Conservation (phyloP, 306 rosid genomes). For the Calophaca sinica region DNA sequence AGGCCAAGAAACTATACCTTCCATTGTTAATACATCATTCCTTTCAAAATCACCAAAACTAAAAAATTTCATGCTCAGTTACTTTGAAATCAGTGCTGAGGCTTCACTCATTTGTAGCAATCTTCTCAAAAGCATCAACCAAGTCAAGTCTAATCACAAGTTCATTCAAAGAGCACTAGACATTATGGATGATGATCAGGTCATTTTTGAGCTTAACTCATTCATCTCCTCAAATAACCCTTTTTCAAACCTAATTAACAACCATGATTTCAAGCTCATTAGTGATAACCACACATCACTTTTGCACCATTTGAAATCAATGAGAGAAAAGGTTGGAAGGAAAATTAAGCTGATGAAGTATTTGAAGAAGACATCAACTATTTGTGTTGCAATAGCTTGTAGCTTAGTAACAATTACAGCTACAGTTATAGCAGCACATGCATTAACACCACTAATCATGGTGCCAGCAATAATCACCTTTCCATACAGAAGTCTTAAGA, state of each 20-base stretch:
- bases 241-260: slow-evolving; percentile 41
- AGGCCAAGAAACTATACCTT: slow-evolving; percentile 54
- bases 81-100: slow-evolving; percentile 64
- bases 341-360: slow-evolving; percentile 50
- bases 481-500: slow-evolving; percentile 41
- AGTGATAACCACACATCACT: slow-evolving; percentile 49
- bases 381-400: slow-evolving; percentile 52
- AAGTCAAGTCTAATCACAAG: slow-evolving; percentile 45
- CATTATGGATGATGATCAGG: slow-evolving; percentile 23
- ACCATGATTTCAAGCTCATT: slow-evolving; percentile 52
- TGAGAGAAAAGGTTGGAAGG: slow-evolving; percentile 58
- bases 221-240: slow-evolving; percentile 51
- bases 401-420: slow-evolving; percentile 48
- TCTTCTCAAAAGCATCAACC: slow-evolving; percentile 59
- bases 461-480: slow-evolving; percentile 50
- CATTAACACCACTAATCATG: slow-evolving; percentile 45
- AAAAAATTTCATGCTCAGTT: slow-evolving; percentile 57
- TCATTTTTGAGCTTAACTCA: slow-evolving; percentile 46
- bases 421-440: slow-evolving; percentile 50
- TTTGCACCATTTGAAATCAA: slow-evolving; percentile 46
- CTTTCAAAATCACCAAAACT: slow-evolving; percentile 49
- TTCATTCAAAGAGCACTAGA: slow-evolving; percentile 52
- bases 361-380: slow-evolving; percentile 41
- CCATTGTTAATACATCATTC: slow-evolving; percentile 53
- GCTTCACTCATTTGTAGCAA: slow-evolving; percentile 62